A percentile compares a stretch with the other conserved stretches of the same genome.
Evolutionary conservation across 164 flowering plant species (phyloP).

Genomic region (Magnolia sinica): DNA sequence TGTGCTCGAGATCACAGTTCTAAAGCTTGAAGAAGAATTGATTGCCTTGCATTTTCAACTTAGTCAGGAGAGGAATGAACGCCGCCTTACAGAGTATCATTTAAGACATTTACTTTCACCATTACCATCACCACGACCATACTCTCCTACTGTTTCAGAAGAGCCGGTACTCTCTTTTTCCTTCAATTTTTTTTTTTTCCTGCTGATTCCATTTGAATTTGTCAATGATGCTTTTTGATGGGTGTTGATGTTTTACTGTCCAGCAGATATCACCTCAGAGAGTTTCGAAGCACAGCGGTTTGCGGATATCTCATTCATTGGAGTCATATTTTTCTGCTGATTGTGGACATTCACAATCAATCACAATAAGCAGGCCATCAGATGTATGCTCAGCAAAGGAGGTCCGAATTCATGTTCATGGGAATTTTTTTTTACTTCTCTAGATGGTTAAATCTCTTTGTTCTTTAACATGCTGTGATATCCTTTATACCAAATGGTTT

Average conservation of each 20-base stretch:
- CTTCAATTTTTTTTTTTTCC: not conserved
- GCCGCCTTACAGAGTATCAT: slow-evolving; percentile 39
- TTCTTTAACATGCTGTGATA: not conserved
- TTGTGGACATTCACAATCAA: slow-evolving; percentile 1
- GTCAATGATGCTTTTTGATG: not conserved
- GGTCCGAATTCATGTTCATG: slow-evolving; percentile 2
- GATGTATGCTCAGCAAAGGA: not conserved
- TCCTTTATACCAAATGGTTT: not conserved
- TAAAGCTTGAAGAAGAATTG: slow-evolving; percentile 41
- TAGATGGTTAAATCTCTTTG: not conserved
- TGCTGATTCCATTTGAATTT: not conserved
- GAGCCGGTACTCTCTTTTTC: slow-evolving; percentile 14
- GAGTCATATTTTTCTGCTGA: slow-evolving; percentile 7
- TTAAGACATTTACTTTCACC: slow-evolving; percentile 19
- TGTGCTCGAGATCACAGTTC: slow-evolving; percentile 32
- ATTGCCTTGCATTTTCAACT: slow-evolving; percentile 34
- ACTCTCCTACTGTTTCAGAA: slow-evolving; percentile 9
- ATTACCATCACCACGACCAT: slow-evolving; percentile 8
- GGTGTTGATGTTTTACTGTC: slow-evolving; percentile 4
- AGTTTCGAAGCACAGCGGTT: not conserved
- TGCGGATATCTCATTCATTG: slow-evolving; percentile 6
- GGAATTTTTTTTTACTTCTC: not conserved
- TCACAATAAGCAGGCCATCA: not conserved
- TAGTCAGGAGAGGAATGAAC: slow-evolving; percentile 46
- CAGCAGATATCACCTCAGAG: not conserved